Conservation (phyloP, 495 filamentous ascomycete genomes). For the Aspergillus wentii region DNA sequence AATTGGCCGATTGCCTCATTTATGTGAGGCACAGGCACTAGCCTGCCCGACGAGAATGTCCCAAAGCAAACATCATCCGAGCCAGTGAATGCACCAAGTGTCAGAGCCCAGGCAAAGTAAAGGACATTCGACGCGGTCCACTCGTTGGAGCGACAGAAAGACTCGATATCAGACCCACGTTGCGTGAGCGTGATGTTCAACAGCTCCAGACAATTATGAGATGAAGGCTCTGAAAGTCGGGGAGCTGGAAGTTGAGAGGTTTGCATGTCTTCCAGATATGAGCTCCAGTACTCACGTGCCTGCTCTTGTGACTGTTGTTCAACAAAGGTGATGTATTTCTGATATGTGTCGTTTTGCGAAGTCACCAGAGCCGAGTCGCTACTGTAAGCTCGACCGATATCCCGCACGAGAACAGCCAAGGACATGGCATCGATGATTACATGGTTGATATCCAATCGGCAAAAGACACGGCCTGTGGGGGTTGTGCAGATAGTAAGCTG, state of each 20-base stretch:
- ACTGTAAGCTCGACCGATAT: too few species aligned
- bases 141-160: slow-evolving; percentile 19
- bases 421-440: too few species aligned
- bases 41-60: slow-evolving; percentile 22
- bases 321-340: slow-evolving; percentile 34
- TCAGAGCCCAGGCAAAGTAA: slow-evolving; percentile 36
- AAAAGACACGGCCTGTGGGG: too few species aligned
- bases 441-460: too few species aligned
- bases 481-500: too few species aligned
- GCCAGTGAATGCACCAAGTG: slow-evolving; percentile 32
- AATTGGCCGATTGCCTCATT: slow-evolving; percentile 31
- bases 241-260: slow-evolving; percentile 38
- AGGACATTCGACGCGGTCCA: slow-evolving; percentile 25
- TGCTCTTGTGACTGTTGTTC: slow-evolving; percentile 17
- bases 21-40: slow-evolving; percentile 17
- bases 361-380: too few species aligned
- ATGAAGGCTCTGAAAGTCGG: neutral
- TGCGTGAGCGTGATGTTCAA: slow-evolving; percentile 6
- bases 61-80: slow-evolving; percentile 42
- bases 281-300: slow-evolving; percentile 37
- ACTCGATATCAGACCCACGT: slow-evolving; percentile 23
- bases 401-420: too few species aligned
- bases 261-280: slow-evolving; percentile 31
- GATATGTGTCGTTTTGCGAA: slow-evolving; percentile 2
- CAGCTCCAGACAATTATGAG: too few species aligned